phyloP scores from a whole-genome alignment of 1,284 basidiomycete species.

The Sanghuangporus weigelae region DNA sequence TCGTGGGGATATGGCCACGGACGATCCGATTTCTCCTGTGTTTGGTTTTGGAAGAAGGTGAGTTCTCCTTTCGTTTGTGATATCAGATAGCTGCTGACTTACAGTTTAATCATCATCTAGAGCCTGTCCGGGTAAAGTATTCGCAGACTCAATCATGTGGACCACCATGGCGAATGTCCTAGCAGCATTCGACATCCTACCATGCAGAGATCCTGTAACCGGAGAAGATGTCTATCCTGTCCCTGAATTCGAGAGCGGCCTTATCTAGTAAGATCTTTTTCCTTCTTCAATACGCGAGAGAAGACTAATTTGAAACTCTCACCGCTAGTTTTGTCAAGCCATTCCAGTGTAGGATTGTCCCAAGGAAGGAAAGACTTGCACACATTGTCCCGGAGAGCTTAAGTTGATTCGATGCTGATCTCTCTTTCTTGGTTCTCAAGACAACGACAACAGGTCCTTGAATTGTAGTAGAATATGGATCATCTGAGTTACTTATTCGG shows the following conservation, averaged over 20 bases:
- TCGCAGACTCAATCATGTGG: conserved; percentile 13
- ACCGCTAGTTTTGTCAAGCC: neutral
- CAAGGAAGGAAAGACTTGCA: neutral
- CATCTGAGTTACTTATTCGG: too few relatives aligned
- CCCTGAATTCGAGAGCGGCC: neutral
- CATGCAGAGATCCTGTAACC: neutral
- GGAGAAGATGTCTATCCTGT: neutral
- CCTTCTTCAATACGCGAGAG: too few relatives aligned
- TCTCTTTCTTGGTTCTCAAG: too few relatives aligned
- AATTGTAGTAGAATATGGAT: too few relatives aligned
- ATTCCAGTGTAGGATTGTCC: conserved; percentile 9
- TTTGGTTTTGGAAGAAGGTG: conserved; percentile 5
- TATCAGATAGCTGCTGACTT: neutral
- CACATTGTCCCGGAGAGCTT: neutral
- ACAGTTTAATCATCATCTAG: neutral
- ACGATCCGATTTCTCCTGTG: neutral
- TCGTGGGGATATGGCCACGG: neutral
- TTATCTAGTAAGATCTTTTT: neutral
- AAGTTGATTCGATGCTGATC: too few relatives aligned
- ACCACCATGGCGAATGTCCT: conserved; percentile 8
- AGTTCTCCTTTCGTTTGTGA: neutral
- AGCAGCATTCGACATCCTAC: conserved; percentile 4
- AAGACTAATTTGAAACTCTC: too few relatives aligned
- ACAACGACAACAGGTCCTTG: too few relatives aligned
- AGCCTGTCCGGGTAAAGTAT: conserved; percentile 11